phyloP scores from a whole-genome alignment of 495 filamentous ascomycete species.

The Penicillium psychrofluorescens region DNA sequence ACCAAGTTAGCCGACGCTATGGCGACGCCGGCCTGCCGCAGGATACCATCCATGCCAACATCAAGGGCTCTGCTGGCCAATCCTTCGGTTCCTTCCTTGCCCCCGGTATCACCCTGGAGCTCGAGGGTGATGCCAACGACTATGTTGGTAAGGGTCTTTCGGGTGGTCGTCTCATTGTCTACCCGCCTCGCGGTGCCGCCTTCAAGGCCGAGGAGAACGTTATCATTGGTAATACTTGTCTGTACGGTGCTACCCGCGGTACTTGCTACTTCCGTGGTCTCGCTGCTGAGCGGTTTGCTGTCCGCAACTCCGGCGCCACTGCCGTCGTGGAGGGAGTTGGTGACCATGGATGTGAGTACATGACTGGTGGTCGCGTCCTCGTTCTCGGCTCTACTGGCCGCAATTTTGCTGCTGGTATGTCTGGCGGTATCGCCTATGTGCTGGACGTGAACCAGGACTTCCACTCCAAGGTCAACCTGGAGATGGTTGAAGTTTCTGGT shows the following conservation, averaged over 20 bases:
- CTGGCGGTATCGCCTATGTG: slow-evolving; percentile 95
- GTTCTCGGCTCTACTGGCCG: slow-evolving; percentile 90
- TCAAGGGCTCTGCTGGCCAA: slow-evolving; percentile 97
- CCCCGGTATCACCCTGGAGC: slow-evolving; percentile 89
- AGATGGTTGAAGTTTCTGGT: slow-evolving; percentile 93
- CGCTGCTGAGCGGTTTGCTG: slow-evolving; percentile 94
- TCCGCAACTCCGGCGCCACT: slow-evolving; percentile 94
- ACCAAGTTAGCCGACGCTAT: slow-evolving; percentile 89
- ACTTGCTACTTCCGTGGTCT: slow-evolving; percentile 97
- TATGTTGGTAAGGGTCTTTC: slow-evolving; percentile 98
- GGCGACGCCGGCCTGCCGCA: slow-evolving; percentile 86
- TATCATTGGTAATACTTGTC: slow-evolving; percentile 91
- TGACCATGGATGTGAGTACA: slow-evolving; percentile 99
- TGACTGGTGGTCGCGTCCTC: slow-evolving; percentile 94
- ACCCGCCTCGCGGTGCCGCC: slow-evolving; percentile 85
- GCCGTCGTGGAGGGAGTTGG: slow-evolving; percentile 96
- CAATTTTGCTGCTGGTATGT: slow-evolving; percentile 99
- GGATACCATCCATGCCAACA: slow-evolving; percentile 95
- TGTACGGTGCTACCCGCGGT: slow-evolving; percentile 92
- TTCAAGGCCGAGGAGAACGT: slow-evolving; percentile 99
- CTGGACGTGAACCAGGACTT: slow-evolving; percentile 92
- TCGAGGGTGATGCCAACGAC: slow-evolving; percentile 97
- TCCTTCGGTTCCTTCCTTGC: slow-evolving; percentile 96
- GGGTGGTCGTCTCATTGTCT: slow-evolving; percentile 91
- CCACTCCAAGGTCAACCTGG: slow-evolving; percentile 88